Evolutionary conservation across 2,329 filamentous ascomycete species (phyloP).

Genomic region (Nothopassalora personata): DNA sequence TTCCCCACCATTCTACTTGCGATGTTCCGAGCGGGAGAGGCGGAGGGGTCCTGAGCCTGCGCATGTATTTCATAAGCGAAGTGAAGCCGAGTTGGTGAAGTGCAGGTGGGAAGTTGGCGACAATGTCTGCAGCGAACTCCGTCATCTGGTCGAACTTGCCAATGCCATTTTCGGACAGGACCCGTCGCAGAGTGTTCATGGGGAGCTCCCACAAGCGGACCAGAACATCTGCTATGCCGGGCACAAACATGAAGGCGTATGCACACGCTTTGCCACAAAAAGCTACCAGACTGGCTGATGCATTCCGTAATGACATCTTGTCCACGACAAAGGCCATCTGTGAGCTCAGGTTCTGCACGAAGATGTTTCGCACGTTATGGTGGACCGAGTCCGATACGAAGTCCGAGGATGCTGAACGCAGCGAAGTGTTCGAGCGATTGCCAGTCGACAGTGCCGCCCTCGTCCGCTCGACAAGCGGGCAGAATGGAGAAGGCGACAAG

Average conservation of each 20-base stretch:
- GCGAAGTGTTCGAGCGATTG: constrained; percentile 53
- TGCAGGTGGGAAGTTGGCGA: constrained; percentile 63
- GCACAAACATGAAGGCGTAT: constrained; percentile 90
- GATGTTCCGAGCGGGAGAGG: constrained; percentile 63
- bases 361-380: constrained; percentile 84
- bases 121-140: constrained; percentile 55
- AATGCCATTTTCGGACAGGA: constrained; percentile 64
- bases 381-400: constrained; percentile 72
- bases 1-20: constrained; percentile 76
- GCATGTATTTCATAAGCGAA: constrained; percentile 56
- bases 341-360: constrained; percentile 71
- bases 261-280: constrained; percentile 89
- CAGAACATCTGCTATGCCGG: constrained; percentile 76
- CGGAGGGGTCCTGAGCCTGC: constrained; percentile 58
- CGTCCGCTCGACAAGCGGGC: constrained; percentile 55
- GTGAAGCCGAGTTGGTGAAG: constrained; percentile 56
- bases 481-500: constrained; percentile 62
- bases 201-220: constrained; percentile 74
- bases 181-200: constrained; percentile 62
- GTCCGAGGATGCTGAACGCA: constrained; percentile 50
- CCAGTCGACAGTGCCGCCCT: constrained; percentile 41
- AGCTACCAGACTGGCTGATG: constrained; percentile 60
- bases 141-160: constrained; percentile 47
- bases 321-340: constrained; percentile 86
- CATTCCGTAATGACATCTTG: constrained; percentile 75